Base-by-base conservation (phyloP, 805 yeast species). In the Wickerhamomyces queroliae region DNA sequence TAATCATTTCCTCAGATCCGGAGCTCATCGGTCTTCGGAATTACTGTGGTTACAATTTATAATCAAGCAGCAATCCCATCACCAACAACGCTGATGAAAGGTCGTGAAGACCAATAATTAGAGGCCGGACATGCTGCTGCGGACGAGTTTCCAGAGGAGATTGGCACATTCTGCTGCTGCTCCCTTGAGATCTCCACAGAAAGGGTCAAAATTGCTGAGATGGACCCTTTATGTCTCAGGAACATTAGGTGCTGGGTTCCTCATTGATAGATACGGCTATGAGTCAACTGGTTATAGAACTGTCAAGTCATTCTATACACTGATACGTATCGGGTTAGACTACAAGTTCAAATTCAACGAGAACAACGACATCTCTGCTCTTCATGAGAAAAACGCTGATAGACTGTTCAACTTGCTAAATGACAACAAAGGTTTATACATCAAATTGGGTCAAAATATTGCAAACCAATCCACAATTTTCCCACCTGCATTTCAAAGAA, bases 381-480 rank as follows among this genome's bases (percentile, higher is more conserved):
- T 84, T 9, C 93, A 84, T 48, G 78, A 75, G 41, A 58, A 74
- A 21, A 73, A 76, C 27, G 76, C 91, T 5, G 70, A 67, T 16
- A 55, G 78, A 33, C 49, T 78, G 37, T 67, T 66, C 47, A 52
- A 69, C 33, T 54, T 78, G 37, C 53, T 78, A 40, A 54, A 57
- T 27, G 52, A 52, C 11, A 78, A 78, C 52, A 73, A 70, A 46
- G 83, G 84, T 2, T 65, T 85, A 16, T 85, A 82, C 53, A 79
- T 85, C 56, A 84, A 84, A 56, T 59, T 82, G 48, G 95, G 93
- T 19, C 93, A 84, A 66, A 80, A 85, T 37, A 70, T 84, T 34
- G 91, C 93, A 3, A 77, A 83, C 52, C 93, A 85, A 55, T 79
- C 87, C 1, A 61, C 71, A 21, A 66, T 81, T 50, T 74, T 84